These are phyloP conservation scores for Rhipidocladum racemiflorum DNA, from an alignment of 176 grass and related monocot species.

Conservation along the genomic window DNA sequence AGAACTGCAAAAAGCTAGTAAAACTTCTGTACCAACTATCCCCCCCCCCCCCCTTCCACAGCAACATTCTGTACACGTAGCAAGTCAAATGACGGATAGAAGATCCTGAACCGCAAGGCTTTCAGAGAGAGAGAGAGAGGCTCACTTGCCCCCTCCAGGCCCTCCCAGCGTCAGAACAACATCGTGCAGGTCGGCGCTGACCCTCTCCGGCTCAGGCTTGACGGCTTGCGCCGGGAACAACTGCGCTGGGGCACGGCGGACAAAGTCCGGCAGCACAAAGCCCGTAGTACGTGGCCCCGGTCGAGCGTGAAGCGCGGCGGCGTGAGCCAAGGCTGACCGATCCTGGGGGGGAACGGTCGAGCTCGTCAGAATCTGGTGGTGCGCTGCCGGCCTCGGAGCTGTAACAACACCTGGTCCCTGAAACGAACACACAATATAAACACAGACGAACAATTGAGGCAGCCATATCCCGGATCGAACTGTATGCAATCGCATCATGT, in stretches of 20 bases:
- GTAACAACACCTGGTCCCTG: constrained; percentile 52
- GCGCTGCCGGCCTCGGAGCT: constrained; percentile 52
- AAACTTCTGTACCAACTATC: too few species aligned
- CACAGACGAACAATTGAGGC: too few species aligned
- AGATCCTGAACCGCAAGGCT: too few species aligned
- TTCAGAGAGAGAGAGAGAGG: too few species aligned
- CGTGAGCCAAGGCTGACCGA: constrained; percentile 31
- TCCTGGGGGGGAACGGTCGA: constrained; percentile 49
- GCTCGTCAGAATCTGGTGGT: constrained; percentile 53
- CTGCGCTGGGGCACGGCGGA: constrained; percentile 31
- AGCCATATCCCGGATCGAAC: too few species aligned
- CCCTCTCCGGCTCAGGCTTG: constrained; percentile 33
- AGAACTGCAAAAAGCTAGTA: too few species aligned
- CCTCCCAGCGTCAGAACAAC: constrained; percentile 87
- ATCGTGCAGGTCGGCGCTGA: constrained; percentile 61
- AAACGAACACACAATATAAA: background rate
- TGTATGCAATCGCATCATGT: too few species aligned
- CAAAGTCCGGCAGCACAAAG: constrained; percentile 48
- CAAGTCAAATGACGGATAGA: too few species aligned
- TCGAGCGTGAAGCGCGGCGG: constrained; percentile 48
- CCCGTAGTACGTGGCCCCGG: constrained; percentile 38
- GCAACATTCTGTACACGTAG: too few species aligned
- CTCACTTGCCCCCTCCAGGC: constrained; percentile 57
- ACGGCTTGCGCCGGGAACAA: background rate
- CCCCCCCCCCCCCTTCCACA: too few species aligned